Percentiles rank a stretch among this genome's conserved stretches.
Evolutionary conservation across 2,329 filamentous ascomycete species (phyloP).

Genomic region (Pestalotiopsis sp.): DNA sequence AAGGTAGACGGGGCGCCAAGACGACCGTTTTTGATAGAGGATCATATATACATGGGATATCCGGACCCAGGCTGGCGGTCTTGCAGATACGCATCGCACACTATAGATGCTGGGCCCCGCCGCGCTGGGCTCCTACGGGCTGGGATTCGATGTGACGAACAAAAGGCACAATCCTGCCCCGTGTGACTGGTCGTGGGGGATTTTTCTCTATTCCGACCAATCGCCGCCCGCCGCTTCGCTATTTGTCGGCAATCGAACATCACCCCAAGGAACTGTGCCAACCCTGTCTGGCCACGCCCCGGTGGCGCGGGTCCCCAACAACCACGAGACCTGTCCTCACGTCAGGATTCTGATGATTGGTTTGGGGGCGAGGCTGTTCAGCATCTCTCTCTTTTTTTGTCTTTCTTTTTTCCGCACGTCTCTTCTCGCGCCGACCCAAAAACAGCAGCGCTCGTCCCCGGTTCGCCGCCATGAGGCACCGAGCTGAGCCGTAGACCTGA

Average conservation of each 20-base stretch:
- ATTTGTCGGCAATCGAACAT: background rate
- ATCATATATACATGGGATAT: background rate
- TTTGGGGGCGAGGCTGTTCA: background rate
- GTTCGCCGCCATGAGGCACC: too few relatives aligned
- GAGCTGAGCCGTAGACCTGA: too few relatives aligned
- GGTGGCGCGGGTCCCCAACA: background rate
- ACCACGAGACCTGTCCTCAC: background rate
- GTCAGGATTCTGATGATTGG: background rate
- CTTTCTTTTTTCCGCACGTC: background rate
- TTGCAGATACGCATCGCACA: background rate
- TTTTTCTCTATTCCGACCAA: background rate
- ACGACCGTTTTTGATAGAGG: background rate
- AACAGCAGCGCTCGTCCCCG: background rate
- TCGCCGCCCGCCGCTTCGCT: background rate
- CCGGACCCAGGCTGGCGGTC: background rate
- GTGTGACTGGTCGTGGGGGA: background rate
- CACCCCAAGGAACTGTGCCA: background rate
- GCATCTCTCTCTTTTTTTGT: background rate
- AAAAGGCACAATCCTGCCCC: background rate
- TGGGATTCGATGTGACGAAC: background rate
- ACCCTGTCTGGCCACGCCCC: background rate
- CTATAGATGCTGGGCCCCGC: too few relatives aligned
- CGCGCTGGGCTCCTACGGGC: too few relatives aligned
- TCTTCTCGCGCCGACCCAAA: background rate
- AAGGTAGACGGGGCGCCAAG: background rate